A percentile compares a stretch with the other conserved stretches of the same genome.
phyloP scores from a whole-genome alignment of 331 rosid species.

The Quercus lobata region DNA sequence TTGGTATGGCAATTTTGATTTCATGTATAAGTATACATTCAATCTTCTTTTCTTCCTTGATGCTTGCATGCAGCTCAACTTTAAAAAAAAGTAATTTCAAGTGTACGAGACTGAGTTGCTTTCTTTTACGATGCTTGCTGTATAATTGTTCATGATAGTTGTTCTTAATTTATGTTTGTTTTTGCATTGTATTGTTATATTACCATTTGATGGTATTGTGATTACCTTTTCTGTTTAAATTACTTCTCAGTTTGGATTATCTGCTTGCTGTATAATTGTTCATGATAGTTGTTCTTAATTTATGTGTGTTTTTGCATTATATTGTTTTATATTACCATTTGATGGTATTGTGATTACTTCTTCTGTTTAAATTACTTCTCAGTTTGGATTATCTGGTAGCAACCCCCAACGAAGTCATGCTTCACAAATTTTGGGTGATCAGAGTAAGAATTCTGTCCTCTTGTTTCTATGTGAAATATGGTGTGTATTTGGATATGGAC shows the following conservation, averaged over 20 bases:
- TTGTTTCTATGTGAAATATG: conserved; percentile 8
- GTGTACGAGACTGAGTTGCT: background rate
- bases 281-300: background rate
- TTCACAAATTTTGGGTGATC: conserved; percentile 79
- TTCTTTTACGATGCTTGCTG: background rate
- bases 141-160: background rate
- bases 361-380: conserved; percentile 25
- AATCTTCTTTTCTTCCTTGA: background rate
- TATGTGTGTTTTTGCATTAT: background rate
- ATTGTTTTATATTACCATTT: background rate
- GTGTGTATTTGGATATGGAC: background rate
- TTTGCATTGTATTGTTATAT: background rate
- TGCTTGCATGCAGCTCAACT: background rate
- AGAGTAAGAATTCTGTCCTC: conserved; percentile 55
- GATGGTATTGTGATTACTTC: conserved; percentile 5
- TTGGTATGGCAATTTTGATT: background rate
- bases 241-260: conserved; percentile 47
- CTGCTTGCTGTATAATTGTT: conserved; percentile 20
- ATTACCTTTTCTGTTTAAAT: conserved; percentile 15
- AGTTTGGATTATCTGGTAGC: conserved; percentile 71
- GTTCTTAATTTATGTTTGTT: background rate
- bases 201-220: background rate
- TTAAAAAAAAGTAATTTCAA: no score
- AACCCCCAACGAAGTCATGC: conserved; percentile 80
- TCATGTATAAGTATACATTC: background rate